Evolutionary conservation across 345 rosid genomes (phyloP).

Genomic region (Litchi chinensis): DNA sequence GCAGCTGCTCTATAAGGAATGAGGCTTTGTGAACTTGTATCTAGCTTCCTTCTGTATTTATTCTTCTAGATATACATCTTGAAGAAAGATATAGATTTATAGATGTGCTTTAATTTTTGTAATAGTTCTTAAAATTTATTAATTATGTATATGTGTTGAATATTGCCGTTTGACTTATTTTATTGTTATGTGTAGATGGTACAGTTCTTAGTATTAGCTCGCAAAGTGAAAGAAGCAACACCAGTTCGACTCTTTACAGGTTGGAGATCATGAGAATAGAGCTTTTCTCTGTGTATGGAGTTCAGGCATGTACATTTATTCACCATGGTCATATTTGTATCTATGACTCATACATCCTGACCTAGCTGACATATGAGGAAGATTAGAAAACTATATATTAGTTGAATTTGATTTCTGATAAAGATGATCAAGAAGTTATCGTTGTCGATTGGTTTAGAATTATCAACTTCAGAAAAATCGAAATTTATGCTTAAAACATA

Average conservation of each 20-base stretch:
- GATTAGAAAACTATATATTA: not conserved
- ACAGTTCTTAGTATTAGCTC: slow-evolving; percentile 47
- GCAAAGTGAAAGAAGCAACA: slow-evolving; percentile 43
- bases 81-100: not conserved
- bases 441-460: not conserved
- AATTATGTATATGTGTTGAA: not conserved
- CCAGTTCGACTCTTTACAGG: slow-evolving; percentile 60
- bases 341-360: not conserved
- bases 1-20: too few relatives aligned
- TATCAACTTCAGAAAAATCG: not conserved
- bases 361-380: not conserved
- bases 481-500: not conserved
- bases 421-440: not conserved
- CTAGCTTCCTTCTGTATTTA: not conserved
- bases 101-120: too few relatives aligned
- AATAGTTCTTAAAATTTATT: not conserved
- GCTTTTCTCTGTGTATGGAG: slow-evolving; percentile 79
- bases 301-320: slow-evolving; percentile 57
- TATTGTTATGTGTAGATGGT: slow-evolving; percentile 47
- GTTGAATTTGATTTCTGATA: not conserved
- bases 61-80: not conserved
- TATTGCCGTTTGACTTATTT: slow-evolving; percentile 8
- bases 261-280: slow-evolving; percentile 82
- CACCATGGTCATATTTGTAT: slow-evolving; percentile 15
- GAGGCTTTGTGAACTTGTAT: too few relatives aligned